Base-by-base conservation (phyloP, 2,329 filamentous ascomycete genomes). In the Metarhizium anisopliae region DNA sequence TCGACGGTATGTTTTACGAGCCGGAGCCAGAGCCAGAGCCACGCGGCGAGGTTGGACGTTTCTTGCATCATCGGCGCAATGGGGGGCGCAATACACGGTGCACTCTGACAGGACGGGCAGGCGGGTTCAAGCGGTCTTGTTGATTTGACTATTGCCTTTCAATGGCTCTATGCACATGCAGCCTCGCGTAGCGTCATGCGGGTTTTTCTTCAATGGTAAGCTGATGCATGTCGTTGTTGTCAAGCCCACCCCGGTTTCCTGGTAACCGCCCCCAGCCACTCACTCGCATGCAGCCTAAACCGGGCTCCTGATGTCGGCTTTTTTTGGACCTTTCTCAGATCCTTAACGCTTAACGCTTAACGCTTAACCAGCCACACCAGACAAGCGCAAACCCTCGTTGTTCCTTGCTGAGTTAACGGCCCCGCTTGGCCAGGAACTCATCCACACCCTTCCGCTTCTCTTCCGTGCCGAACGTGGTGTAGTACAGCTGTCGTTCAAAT, bases 401-500 rank as follows among this genome's bases (percentile, higher is more conserved):
- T 53, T 35, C 32, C 32, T 35, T 35, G 6, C 6, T 30, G 14
- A 20, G 43, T 45, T 29, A 47, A 51, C 50, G 55, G 49, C 42
- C 25, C 47, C 53, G 53, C 56, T 66, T 66, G 42, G 64, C 61
- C 32, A 69, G 62, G 53, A 69, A 68, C 25, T 63, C 63, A 36
- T 60, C 59, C 42, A 67, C 63, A 30, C 66, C 66, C 51, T 61
- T 61, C 29, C 59, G 58, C 59, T 68, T 68, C 51, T 68, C 64
- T 30, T 59, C 55, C n/a, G 62, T 68, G 2, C 64, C 64, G 61
- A 72, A 71, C 38, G 70, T 67, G 51, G 64, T 63, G 55, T 70
- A 70, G 57, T 72, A 72, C 35, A 72, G 59, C 52, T 63, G 62
- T 52, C 68, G 62, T 59, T 72, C 69, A 47, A 70, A 65, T 40